These are phyloP conservation scores for Eucalyptus pauciflora DNA, from an alignment of 345 rosid genomes.

Conservation along the genomic window DNA sequence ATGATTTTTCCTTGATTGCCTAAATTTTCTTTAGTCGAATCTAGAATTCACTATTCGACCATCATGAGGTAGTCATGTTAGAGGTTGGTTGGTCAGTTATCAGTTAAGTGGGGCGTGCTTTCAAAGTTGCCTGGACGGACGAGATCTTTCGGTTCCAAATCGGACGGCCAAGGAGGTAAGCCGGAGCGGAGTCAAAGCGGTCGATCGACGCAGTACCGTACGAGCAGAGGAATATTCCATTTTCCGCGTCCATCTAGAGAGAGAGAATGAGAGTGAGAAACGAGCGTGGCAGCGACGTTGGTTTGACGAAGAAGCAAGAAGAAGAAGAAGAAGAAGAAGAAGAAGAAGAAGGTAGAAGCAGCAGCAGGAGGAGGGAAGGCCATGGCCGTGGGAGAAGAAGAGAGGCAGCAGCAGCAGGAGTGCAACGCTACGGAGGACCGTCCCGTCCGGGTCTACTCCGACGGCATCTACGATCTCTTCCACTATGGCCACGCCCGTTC, in stretches of 20 bases:
- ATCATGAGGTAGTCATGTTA: no score
- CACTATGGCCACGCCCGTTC: slow-evolving; percentile 95
- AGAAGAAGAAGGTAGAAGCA: background rate
- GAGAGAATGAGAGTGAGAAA: background rate
- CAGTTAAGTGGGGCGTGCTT: no score
- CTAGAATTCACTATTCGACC: no score
- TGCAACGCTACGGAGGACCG: slow-evolving; percentile 1
- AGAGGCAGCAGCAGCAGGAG: background rate
- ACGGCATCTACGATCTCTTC: slow-evolving; percentile 98
- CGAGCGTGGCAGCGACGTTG: background rate
- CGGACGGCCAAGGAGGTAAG: background rate
- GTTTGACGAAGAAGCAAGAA: background rate
- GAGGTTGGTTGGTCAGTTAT: no score
- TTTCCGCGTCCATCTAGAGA: background rate
- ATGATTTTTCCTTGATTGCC: background rate
- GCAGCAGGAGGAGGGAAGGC: background rate
- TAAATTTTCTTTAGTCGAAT: background rate
- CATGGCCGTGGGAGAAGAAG: background rate
- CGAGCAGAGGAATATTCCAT: background rate
- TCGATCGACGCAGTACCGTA: background rate
- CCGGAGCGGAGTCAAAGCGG: background rate
- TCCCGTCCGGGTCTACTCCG: slow-evolving; percentile 81
- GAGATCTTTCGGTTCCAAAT: background rate
- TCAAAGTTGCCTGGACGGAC: background rate
- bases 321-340: background rate